Evolutionary conservation across 179 eudicot genomes (phyloP).

Genomic region (Patellifolia procumbens): DNA sequence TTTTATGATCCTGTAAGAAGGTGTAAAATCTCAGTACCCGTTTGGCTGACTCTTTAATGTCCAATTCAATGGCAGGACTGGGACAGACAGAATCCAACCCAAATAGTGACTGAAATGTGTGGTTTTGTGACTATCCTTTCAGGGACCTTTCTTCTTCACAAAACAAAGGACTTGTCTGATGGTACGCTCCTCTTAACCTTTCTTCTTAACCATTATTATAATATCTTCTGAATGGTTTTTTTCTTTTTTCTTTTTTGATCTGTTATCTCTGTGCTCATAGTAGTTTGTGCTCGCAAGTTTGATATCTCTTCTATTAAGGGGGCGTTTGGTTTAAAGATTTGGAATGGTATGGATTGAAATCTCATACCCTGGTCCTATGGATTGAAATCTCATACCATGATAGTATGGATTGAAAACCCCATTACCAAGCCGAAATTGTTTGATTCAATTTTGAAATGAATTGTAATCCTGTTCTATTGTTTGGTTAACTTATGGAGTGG

Average conservation of each 20-base stretch:
- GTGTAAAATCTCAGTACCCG: neutral
- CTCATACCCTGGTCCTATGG: no score
- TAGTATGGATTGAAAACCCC: no score
- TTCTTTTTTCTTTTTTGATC: neutral
- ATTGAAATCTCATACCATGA: no score
- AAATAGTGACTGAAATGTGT: conserved; percentile 77
- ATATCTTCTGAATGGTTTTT: neutral
- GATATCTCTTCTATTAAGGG: no score
- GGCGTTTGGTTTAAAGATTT: no score
- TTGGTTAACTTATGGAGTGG: no score
- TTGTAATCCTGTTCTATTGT: no score
- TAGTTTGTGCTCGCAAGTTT: no score
- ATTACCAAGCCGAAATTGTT: no score
- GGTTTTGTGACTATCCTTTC: conserved; percentile 75
- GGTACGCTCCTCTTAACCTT: conserved; percentile 34
- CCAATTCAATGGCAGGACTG: conserved; percentile 53
- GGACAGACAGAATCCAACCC: conserved; percentile 71
- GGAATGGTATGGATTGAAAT: no score
- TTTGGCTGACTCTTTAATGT: neutral
- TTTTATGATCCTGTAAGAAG: neutral
- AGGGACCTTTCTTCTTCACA: conserved; percentile 78
- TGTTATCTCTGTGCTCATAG: neutral
- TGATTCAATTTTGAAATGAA: no score
- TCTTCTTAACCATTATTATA: neutral
- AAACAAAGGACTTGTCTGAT: conserved; percentile 63